Percentiles rank a stretch among this genome's conserved stretches.
Conservation (phyloP, 2,329 filamentous ascomycete species). For the Myriosclerotinia curreyana region DNA sequence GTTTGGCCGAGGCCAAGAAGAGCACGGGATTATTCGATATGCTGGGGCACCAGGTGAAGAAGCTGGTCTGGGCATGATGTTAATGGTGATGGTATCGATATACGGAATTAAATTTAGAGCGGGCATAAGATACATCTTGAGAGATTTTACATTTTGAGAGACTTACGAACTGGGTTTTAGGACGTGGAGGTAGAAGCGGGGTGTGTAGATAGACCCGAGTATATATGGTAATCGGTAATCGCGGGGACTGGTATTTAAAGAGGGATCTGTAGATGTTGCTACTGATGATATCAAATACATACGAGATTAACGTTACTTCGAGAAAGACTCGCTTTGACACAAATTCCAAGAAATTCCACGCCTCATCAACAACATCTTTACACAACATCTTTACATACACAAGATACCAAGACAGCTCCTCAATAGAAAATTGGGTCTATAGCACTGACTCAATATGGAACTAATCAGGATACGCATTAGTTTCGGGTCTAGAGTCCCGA, state of each 20-base stretch:
- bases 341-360: background rate
- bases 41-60: slow-evolving; percentile 86
- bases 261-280: background rate
- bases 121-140: background rate
- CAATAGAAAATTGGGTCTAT: slow-evolving; percentile 7
- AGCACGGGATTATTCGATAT: slow-evolving; percentile 85
- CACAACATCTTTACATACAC: background rate
- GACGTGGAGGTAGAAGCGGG: background rate
- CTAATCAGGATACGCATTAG: slow-evolving; percentile 20
- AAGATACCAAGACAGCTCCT: slow-evolving; percentile 7
- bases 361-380: background rate
- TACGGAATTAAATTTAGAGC: background rate
- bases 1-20: slow-evolving; percentile 77
- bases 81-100: slow-evolving; percentile 1
- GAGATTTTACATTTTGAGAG: background rate
- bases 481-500: slow-evolving; percentile 3
- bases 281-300: background rate
- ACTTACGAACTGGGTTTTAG: background rate
- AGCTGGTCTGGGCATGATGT: slow-evolving; percentile 72
- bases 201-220: slow-evolving; percentile 7
- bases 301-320: background rate
- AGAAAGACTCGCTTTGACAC: slow-evolving; percentile 1
- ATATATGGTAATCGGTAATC: slow-evolving; percentile 4
- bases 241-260: background rate
- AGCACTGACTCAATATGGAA: background rate